These are phyloP conservation scores for Euphrasia arctica DNA, from an alignment of 305 asterid genomes.

Conservation along the genomic window DNA sequence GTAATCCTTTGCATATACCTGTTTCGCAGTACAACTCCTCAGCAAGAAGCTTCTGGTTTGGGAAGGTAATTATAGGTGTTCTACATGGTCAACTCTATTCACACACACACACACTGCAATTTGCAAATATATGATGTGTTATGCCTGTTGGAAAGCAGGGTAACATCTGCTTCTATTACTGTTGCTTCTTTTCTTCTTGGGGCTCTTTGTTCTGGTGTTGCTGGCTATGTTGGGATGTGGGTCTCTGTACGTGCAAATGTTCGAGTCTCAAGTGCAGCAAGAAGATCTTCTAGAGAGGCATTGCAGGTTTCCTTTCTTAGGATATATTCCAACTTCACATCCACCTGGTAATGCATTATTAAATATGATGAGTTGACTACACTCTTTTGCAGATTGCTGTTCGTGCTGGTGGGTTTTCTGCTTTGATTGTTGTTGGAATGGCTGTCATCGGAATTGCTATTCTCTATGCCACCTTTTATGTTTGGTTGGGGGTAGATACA, in stretches of 20 bases:
- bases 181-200: constrained; percentile 94
- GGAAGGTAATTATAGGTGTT: constrained; percentile 57
- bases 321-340: constrained; percentile 20
- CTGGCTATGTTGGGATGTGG: constrained; percentile 99
- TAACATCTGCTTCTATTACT: constrained; percentile 77
- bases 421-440: constrained; percentile 97
- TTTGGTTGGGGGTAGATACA: constrained; percentile 87
- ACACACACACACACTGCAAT: background rate
- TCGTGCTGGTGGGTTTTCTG: constrained; percentile 99
- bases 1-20: constrained; percentile 79
- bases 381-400: constrained; percentile 75
- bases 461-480: constrained; percentile 85
- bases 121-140: constrained; percentile 9
- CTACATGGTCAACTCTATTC: background rate
- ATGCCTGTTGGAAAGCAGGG: constrained; percentile 48
- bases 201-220: constrained; percentile 95
- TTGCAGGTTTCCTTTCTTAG: constrained; percentile 57
- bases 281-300: constrained; percentile 98
- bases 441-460: constrained; percentile 94
- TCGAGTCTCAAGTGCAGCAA: constrained; percentile 98
- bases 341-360: constrained; percentile 18
- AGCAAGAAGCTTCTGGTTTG: constrained; percentile 91
- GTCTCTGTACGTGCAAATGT: constrained; percentile 99
- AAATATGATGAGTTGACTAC: constrained; percentile 27
- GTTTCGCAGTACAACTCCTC: constrained; percentile 86